Percentiles rank a stretch among this genome's conserved stretches.
Evolutionary conservation across 2,329 filamentous ascomycete genomes (phyloP).

Genomic region (Coniella vitis): DNA sequence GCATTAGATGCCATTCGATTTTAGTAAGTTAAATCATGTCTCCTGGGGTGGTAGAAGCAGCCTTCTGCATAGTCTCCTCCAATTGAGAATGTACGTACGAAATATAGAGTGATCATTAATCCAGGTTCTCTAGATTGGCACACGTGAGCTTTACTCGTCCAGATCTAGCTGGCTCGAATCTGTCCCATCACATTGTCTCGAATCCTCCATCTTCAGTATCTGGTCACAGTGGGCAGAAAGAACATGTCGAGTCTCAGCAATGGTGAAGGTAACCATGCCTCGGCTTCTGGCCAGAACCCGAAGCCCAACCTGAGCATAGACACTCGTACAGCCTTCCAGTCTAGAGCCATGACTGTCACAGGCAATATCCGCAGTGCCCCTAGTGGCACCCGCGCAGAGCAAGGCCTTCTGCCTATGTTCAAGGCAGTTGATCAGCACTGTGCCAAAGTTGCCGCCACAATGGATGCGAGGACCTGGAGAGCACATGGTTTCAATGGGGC

Average conservation of each 20-base stretch:
- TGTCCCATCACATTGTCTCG: too few species aligned
- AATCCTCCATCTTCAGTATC: too few species aligned
- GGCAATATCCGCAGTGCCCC: slow-evolving; percentile 7
- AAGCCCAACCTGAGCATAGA: slow-evolving; percentile 10
- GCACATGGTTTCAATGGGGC: slow-evolving; percentile 1
- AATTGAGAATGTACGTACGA: too few species aligned
- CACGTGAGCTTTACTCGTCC: too few species aligned
- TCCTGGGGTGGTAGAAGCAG: too few species aligned
- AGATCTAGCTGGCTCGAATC: too few species aligned
- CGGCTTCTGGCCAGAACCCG: not conserved
- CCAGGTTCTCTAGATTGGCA: too few species aligned
- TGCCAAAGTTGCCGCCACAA: slow-evolving; percentile 12
- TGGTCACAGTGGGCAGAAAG: too few species aligned
- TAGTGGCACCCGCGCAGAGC: slow-evolving; percentile 10
- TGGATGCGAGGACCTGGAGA: slow-evolving; percentile 13
- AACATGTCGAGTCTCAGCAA: slow-evolving; percentile 1
- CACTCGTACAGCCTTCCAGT: not conserved
- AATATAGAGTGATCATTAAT: too few species aligned
- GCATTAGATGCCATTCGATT: not conserved
- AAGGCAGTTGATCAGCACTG: slow-evolving; percentile 9
- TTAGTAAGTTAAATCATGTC: too few species aligned
- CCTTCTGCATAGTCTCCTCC: too few species aligned
- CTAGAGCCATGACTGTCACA: not conserved
- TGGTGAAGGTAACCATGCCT: not conserved
- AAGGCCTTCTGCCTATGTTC: slow-evolving; percentile 2